Conservation (phyloP, 2,329 filamentous ascomycete genomes). For the Colletotrichum scovillei region DNA sequence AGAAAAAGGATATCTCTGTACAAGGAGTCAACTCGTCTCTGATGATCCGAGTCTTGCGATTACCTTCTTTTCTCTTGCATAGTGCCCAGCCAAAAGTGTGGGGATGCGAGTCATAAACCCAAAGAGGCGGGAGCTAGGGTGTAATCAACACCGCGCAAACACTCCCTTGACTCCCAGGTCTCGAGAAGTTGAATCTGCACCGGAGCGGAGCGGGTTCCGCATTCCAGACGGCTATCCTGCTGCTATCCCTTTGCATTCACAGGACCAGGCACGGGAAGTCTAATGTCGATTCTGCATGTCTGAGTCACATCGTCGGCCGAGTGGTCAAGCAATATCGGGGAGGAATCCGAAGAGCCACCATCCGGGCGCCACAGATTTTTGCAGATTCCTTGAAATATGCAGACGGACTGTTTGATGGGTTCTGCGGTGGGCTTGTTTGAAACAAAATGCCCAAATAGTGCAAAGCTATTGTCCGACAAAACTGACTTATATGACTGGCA, state of each 20-base stretch:
- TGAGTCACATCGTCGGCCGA: not conserved
- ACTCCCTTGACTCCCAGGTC: not conserved
- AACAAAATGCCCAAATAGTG: not conserved
- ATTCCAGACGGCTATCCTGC: not conserved
- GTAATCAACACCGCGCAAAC: not conserved
- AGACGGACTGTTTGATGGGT: not conserved
- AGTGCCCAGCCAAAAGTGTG: constrained; percentile 13
- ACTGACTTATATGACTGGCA: not conserved
- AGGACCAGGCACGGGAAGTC: not conserved
- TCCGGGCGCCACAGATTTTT: not conserved
- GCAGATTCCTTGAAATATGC: not conserved
- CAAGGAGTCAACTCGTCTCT: not conserved
- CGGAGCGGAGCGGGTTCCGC: not conserved
- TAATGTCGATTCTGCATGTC: not conserved
- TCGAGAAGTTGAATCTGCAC: not conserved
- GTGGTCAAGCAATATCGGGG: not conserved
- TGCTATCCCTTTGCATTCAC: not conserved
- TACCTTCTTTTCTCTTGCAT: not conserved
- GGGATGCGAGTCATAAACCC: constrained; percentile 19
- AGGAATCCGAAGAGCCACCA: not conserved
- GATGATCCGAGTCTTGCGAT: not conserved
- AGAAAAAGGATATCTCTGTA: not conserved
- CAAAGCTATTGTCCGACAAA: not conserved
- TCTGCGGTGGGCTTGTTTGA: not conserved
- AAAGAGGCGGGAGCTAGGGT: not conserved